Conservation (phyloP, 768 basidiomycete genomes). For the Trichaptum fuscoviolaceum region DNA sequence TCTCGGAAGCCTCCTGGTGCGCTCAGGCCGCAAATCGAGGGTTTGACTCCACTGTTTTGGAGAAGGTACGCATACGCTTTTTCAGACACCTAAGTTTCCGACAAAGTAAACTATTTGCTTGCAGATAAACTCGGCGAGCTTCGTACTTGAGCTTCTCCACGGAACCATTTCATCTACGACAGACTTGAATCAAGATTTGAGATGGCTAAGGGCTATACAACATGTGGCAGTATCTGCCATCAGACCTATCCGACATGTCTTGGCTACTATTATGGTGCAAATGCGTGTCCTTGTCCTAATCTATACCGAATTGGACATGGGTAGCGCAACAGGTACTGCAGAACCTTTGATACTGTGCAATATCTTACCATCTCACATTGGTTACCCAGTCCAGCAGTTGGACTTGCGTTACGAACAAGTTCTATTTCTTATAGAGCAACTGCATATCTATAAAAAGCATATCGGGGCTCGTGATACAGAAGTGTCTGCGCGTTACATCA, state of each 20-base stretch:
- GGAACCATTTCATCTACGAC: background rate
- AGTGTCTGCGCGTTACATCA: constrained; percentile 61
- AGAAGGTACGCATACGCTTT: constrained; percentile 47
- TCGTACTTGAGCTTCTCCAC: background rate
- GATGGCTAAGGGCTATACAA: background rate
- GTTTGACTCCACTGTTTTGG: constrained; percentile 32
- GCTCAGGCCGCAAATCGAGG: constrained; percentile 19
- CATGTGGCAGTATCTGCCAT: background rate
- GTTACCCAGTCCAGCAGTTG: constrained; percentile 49
- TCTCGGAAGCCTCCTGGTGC: constrained; percentile 5
- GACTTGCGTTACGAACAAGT: constrained; percentile 51
- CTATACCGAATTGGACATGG: background rate
- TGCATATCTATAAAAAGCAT: constrained; percentile 33
- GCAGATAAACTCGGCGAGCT: background rate
- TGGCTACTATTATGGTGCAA: constrained; percentile 19
- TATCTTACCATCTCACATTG: constrained; percentile 25
- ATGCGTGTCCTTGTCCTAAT: constrained; percentile 8
- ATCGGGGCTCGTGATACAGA: constrained; percentile 30
- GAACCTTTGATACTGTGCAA: constrained; percentile 7
- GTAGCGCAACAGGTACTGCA: constrained; percentile 3
- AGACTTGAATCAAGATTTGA: background rate
- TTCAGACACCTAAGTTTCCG: constrained; percentile 9
- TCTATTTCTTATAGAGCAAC: constrained; percentile 37
- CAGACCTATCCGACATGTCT: background rate
- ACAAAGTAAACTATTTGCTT: background rate